phyloP scores from a whole-genome alignment of 805 yeast genomes.

The Hermanozyma aechmeae region DNA sequence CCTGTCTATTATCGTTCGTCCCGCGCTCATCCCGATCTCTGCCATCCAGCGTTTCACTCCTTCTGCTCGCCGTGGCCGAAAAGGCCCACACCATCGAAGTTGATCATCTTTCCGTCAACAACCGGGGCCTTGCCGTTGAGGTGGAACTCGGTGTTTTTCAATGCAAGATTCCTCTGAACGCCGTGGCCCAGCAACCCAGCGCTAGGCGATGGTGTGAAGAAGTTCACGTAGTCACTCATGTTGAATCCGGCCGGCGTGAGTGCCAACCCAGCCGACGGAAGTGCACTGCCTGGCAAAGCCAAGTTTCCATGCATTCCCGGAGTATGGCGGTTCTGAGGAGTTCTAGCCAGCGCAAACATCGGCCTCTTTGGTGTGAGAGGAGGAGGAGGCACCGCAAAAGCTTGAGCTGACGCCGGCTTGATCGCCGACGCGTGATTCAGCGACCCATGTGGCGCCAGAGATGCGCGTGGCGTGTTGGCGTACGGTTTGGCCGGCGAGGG shows the following conservation, averaged over 20 bases:
- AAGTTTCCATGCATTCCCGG: conserved; percentile 25
- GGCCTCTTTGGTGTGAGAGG: conserved; percentile 36
- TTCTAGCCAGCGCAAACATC: conserved; percentile 13
- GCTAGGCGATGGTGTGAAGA: conserved; percentile 65
- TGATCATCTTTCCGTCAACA: conserved; percentile 37
- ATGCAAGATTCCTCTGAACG: no score
- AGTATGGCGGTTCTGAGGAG: conserved; percentile 34
- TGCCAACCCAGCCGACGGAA: conserved; percentile 35
- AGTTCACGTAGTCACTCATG: conserved; percentile 74
- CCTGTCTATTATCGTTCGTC: not conserved
- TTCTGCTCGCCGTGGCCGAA: conserved; percentile 2
- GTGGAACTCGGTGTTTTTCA: no score
- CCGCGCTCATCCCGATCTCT: not conserved
- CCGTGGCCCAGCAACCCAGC: no score
- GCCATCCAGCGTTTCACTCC: not conserved
- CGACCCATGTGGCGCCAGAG: no score
- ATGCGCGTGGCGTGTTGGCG: conserved; percentile 20
- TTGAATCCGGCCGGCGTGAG: conserved; percentile 63
- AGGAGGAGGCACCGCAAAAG: conserved; percentile 30
- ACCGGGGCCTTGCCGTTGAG: not conserved
- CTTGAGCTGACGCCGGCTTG: conserved; percentile 2
- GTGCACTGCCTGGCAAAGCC: conserved; percentile 14
- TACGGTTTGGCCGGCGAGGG: conserved; percentile 55
- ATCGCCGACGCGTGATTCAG: not conserved
- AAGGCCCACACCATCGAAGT: conserved; percentile 30